Percentiles rank a stretch among this genome's conserved stretches.
phyloP scores from a whole-genome alignment of 495 filamentous ascomycete genomes.

The Penicillium antarcticum region DNA sequence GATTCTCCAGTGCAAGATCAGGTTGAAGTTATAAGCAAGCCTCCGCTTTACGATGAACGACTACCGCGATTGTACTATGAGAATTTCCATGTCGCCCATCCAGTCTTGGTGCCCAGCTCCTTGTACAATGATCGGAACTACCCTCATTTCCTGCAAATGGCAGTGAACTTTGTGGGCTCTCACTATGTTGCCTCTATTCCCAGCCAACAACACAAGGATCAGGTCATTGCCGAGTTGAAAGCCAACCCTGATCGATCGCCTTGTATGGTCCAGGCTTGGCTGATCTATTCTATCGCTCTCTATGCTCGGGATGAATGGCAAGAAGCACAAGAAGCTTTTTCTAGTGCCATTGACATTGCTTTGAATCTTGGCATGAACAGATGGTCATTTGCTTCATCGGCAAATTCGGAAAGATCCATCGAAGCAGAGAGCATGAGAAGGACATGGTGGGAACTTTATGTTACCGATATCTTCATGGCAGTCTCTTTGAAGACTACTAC shows the following conservation, averaged over 20 bases:
- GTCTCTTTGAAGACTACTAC: conserved; percentile 26
- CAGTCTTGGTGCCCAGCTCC: conserved; percentile 32
- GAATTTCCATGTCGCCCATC: conserved; percentile 40
- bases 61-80: conserved; percentile 36
- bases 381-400: conserved; percentile 27
- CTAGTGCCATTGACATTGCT: conserved; percentile 30
- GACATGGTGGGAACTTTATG: conserved; percentile 44
- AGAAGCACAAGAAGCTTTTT: conserved; percentile 31
- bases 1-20: conserved; percentile 10
- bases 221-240: conserved; percentile 22
- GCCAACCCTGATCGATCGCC: conserved; percentile 27
- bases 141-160: conserved; percentile 32
- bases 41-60: conserved; percentile 31
- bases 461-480: conserved; percentile 36
- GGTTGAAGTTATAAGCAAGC: conserved; percentile 8
- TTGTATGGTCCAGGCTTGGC: conserved; percentile 36
- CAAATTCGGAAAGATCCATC: conserved; percentile 18
- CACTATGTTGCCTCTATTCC: conserved; percentile 29
- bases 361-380: conserved; percentile 38
- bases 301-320: conserved; percentile 32
- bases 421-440: conserved; percentile 39
- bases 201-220: conserved; percentile 22
- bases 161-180: conserved; percentile 37
- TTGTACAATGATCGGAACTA: conserved; percentile 35
- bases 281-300: conserved; percentile 36